A percentile compares a stretch with the other conserved stretches of the same genome.
phyloP scores from a whole-genome alignment of 2,329 filamentous ascomycete species.

The Pseudodiploospora longispora region DNA sequence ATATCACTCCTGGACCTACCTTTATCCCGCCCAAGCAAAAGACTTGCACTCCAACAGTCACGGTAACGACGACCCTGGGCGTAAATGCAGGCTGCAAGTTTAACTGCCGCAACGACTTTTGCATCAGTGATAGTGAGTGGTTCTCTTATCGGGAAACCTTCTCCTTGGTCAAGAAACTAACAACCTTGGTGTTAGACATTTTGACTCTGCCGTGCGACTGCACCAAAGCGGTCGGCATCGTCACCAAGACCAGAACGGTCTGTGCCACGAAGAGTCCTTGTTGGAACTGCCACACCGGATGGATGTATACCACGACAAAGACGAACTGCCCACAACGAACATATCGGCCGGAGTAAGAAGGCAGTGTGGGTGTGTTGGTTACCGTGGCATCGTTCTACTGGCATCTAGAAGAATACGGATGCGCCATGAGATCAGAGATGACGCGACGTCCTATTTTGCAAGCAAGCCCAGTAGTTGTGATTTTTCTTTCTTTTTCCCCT shows the following conservation, averaged over 20 bases:
- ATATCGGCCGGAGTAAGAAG: not conserved
- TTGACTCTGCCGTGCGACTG: slow-evolving; percentile 13
- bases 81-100: slow-evolving; percentile 6
- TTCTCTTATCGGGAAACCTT: not conserved
- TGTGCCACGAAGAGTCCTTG: slow-evolving; percentile 10
- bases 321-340: slow-evolving; percentile 3
- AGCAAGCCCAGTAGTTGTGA: no score
- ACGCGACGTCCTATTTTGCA: no score
- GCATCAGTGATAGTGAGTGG: slow-evolving; percentile 11
- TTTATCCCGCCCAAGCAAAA: not conserved
- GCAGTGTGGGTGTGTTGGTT: no score
- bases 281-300: slow-evolving; percentile 8
- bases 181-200: slow-evolving; percentile 4
- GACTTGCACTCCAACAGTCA: slow-evolving; percentile 12
- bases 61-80: slow-evolving; percentile 7
- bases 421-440: no score
- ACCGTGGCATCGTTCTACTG: no score
- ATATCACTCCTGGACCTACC: not conserved
- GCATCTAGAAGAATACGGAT: no score
- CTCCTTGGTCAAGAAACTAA: not conserved
- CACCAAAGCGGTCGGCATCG: slow-evolving; percentile 7
- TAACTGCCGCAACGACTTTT: slow-evolving; percentile 10
- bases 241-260: slow-evolving; percentile 12
- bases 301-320: slow-evolving; percentile 9
- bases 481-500: no score